Percentiles rank a stretch among this genome's conserved stretches.
These are phyloP conservation scores for Candida awuae DNA, from an alignment of 805 yeast genomes.

Conservation along the genomic window DNA sequence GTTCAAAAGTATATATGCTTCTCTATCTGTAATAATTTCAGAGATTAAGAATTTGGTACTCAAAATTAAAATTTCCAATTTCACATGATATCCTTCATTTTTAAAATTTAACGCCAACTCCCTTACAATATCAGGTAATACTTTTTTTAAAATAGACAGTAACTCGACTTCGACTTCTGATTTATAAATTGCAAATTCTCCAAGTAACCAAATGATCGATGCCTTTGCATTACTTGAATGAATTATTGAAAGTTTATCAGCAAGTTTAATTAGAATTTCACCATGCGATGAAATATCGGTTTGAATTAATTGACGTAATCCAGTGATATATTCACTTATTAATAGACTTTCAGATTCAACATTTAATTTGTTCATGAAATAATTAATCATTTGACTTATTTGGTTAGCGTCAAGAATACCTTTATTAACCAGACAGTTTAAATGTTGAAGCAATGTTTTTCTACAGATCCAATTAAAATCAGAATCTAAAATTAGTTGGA, in stretches of 20 bases:
- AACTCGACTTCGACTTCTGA: constrained; percentile 1
- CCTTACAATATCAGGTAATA: constrained; percentile 75
- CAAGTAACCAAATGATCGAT: constrained; percentile 83
- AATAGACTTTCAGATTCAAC: constrained; percentile 26
- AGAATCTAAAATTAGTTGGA: constrained; percentile 42
- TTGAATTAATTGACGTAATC: constrained; percentile 66
- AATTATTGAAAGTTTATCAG: constrained; percentile 15
- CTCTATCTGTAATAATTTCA: constrained; percentile 36
- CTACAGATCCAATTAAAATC: constrained; percentile 20
- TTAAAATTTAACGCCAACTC: constrained; percentile 45
- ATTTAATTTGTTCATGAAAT: constrained; percentile 45
- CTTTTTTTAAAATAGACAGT: constrained; percentile 13
- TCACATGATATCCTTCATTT: constrained; percentile 44
- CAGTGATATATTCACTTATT: constrained; percentile 60
- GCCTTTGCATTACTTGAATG: constrained; percentile 48
- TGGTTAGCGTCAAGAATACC: too few relatives aligned
- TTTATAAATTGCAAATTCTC: constrained; percentile 51
- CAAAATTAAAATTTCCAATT: constrained; percentile 62
- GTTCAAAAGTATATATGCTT: constrained; percentile 30
- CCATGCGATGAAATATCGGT: constrained; percentile 46
- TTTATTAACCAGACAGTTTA: too few relatives aligned
- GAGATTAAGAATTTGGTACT: constrained; percentile 65
- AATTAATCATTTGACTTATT: constrained; percentile 47
- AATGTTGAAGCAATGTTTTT: too few relatives aligned
- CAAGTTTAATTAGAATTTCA: constrained; percentile 46